A percentile compares a stretch with the other conserved stretches of the same genome.
phyloP scores from a whole-genome alignment of 352 stramenopile species.

The Peronosclerospora sorghi region DNA sequence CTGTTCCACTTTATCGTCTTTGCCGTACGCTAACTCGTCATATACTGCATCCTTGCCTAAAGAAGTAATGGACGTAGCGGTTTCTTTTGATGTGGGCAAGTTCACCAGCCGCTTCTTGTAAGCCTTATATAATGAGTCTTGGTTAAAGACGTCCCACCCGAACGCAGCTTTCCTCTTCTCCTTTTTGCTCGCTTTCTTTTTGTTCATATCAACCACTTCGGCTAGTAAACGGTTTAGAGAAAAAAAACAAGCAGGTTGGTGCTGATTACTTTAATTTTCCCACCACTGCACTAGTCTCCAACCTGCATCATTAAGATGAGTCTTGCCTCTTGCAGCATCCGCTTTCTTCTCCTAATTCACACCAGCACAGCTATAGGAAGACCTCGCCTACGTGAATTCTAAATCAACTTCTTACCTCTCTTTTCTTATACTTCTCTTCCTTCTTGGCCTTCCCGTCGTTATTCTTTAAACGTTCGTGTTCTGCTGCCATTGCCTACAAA shows the following conservation, averaged over 20 bases:
- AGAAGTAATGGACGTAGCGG: constrained; percentile 1
- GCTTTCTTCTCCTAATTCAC: constrained; percentile 41
- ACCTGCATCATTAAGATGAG: constrained; percentile 63
- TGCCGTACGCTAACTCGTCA: constrained; percentile 59
- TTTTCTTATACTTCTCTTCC: constrained; percentile 39
- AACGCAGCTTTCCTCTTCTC: constrained; percentile 73
- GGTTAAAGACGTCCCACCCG: constrained; percentile 80
- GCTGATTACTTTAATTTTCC: background rate
- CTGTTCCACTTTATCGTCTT: constrained; percentile 36
- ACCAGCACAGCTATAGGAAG: background rate
- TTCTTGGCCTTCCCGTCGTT: constrained; percentile 55
- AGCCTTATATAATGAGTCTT: constrained; percentile 73
- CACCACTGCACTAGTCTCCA: background rate
- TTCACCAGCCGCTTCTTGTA: constrained; percentile 76
- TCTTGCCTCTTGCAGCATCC: constrained; percentile 25
- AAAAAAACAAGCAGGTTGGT: background rate
- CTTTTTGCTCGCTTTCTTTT: constrained; percentile 62
- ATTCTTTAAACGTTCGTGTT: constrained; percentile 59
- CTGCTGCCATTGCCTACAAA: constrained; percentile 52
- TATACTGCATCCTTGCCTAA: constrained; percentile 19
- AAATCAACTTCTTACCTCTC: constrained; percentile 23
- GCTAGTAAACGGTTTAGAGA: constrained; percentile 16
- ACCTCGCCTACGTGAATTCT: background rate
- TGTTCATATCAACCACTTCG: constrained; percentile 37
- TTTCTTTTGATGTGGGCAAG: constrained; percentile 28